Conservation (phyloP, 78 protist species). For the Dictyostelium intermedium region DNA sequence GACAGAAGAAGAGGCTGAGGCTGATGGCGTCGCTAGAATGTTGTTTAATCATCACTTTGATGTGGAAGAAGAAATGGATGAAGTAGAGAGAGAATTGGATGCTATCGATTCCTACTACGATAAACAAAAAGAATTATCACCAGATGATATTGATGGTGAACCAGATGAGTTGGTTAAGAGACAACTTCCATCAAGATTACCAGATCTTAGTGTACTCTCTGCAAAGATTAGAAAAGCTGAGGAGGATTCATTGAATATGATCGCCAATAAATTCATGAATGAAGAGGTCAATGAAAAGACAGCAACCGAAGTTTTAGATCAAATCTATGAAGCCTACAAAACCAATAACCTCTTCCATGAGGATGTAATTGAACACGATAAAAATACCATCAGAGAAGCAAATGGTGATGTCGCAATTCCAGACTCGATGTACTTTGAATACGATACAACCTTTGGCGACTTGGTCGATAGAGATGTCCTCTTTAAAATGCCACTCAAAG, state of each 20-base stretch:
- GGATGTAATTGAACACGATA: conserved; percentile 40
- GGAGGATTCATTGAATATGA: background rate
- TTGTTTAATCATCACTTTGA: no score
- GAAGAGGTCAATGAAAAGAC: conserved; percentile 50
- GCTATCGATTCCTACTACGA: background rate
- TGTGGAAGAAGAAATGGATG: background rate
- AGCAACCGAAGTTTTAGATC: conserved; percentile 27
- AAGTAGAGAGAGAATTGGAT: background rate
- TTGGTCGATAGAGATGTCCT: conserved; percentile 56
- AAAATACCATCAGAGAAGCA: conserved; percentile 19
- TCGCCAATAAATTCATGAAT: conserved; percentile 8
- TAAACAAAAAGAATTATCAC: background rate
- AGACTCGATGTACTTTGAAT: conserved; percentile 4
- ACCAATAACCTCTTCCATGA: background rate
- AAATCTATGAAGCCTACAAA: background rate
- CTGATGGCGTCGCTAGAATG: no score
- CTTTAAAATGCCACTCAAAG: conserved; percentile 57
- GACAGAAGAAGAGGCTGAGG: no score
- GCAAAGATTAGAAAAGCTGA: background rate
- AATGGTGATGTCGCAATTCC: conserved; percentile 63
- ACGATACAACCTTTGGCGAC: conserved; percentile 46
- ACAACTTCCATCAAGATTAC: background rate
- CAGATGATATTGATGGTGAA: background rate
- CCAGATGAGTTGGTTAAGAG: background rate
- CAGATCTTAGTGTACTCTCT: conserved; percentile 2